These are phyloP conservation scores for Sporothrix phasma DNA, from an alignment of 2,329 filamentous ascomycete genomes.

Conservation along the genomic window DNA sequence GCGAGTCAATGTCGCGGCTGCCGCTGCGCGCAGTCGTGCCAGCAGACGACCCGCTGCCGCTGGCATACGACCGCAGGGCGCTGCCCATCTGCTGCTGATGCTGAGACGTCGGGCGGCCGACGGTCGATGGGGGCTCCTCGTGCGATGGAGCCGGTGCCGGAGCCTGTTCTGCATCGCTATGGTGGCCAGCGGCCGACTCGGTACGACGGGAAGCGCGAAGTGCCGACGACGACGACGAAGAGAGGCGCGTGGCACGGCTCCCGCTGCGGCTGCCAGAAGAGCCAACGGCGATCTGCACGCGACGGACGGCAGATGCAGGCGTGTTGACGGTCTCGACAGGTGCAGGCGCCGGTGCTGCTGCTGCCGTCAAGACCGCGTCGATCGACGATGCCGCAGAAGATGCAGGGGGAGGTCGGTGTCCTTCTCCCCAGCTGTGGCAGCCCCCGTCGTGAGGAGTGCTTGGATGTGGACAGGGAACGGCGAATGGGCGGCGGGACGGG, in stretches of 20 bases:
- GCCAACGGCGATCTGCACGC: constrained; percentile 45
- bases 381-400: background rate
- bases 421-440: constrained; percentile 20
- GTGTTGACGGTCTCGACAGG: constrained; percentile 35
- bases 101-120: constrained; percentile 26
- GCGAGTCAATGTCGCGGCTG: constrained; percentile 34
- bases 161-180: constrained; percentile 40
- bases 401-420: background rate
- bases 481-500: constrained; percentile 36
- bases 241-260: constrained; percentile 23
- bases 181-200: constrained; percentile 22
- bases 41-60: constrained; percentile 23
- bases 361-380: background rate
- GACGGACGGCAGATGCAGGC: constrained; percentile 40
- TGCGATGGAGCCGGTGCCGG: constrained; percentile 14
- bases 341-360: constrained; percentile 9
- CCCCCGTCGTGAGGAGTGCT: constrained; percentile 18
- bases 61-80: constrained; percentile 40
- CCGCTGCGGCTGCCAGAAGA: constrained; percentile 36
- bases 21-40: constrained; percentile 12
- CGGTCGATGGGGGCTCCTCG: constrained; percentile 40
- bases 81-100: constrained; percentile 36
- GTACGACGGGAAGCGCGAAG: constrained; percentile 22
- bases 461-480: constrained; percentile 37
- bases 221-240: constrained; percentile 29